Conservation (phyloP, 2,329 filamentous ascomycete genomes). For the Colletotrichum lupini region DNA sequence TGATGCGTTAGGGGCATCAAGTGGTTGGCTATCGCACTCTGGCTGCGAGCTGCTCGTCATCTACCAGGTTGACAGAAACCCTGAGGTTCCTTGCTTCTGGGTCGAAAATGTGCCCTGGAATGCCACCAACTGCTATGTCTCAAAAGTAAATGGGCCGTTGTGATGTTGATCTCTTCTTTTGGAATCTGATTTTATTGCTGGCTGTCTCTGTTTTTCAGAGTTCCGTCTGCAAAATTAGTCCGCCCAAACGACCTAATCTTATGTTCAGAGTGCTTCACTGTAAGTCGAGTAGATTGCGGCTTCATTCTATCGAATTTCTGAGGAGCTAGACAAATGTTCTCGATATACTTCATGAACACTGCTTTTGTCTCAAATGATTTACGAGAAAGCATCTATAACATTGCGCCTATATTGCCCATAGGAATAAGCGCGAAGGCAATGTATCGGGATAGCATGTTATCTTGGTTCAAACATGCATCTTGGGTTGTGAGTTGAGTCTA, state of each 20-base stretch:
- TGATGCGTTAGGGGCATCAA: constrained; percentile 27
- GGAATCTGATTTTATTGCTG: not conserved
- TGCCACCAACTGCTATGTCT: not conserved
- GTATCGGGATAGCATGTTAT: no score
- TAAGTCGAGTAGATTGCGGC: not conserved
- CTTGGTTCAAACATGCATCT: no score
- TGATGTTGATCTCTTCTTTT: not conserved
- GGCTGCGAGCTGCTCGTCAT: constrained; percentile 3
- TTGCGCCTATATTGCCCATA: not conserved
- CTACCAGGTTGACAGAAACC: not conserved
- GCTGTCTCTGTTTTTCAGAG: not conserved
- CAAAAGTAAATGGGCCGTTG: no score
- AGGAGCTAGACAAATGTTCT: not conserved
- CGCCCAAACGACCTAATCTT: no score
- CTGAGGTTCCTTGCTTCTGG: not conserved
- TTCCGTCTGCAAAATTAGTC: not conserved
- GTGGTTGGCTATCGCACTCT: not conserved
- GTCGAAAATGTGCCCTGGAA: not conserved
- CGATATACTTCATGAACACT: not conserved
- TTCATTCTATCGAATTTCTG: not conserved
- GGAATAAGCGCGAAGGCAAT: no score
- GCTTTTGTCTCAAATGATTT: not conserved
- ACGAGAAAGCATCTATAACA: not conserved
- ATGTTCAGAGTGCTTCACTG: not conserved
- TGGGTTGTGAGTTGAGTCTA: not conserved